Conservation (phyloP, 2,329 filamentous ascomycete genomes). For the Xylariaceae sp. region DNA sequence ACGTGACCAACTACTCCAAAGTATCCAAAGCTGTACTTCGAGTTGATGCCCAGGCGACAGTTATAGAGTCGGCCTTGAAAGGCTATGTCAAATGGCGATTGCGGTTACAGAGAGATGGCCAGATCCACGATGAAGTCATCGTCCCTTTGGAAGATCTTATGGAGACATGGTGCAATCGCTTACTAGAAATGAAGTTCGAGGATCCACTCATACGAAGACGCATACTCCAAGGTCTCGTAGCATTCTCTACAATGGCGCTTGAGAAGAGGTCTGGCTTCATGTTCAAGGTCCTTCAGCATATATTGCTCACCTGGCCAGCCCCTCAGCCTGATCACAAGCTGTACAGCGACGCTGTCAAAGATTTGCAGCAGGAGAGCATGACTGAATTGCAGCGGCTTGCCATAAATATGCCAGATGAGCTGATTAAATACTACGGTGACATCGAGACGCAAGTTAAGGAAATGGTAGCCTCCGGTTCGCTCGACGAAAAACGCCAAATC, state of each 20-base stretch:
- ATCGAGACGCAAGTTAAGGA: conserved; percentile 80
- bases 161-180: conserved; percentile 67
- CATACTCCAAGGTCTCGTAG: conserved; percentile 75
- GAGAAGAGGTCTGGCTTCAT: conserved; percentile 77
- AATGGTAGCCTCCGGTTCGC: conserved; percentile 65
- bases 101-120: conserved; percentile 11
- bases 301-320: conserved; percentile 76
- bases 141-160: conserved; percentile 59
- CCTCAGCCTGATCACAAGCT: conserved; percentile 65
- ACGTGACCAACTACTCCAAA: conserved; percentile 61
- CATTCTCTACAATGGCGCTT: conserved; percentile 76
- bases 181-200: conserved; percentile 70
- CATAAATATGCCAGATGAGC: conserved; percentile 84
- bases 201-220: conserved; percentile 82
- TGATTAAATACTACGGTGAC: conserved; percentile 82
- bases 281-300: conserved; percentile 84
- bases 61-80: conserved; percentile 83
- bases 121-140: conserved; percentile 40
- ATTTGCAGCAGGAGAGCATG: conserved; percentile 79
- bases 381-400: conserved; percentile 85
- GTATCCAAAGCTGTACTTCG: conserved; percentile 68
- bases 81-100: conserved; percentile 78
- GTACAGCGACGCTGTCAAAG: conserved; percentile 86
- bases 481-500: conserved; percentile 79
- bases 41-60: conserved; percentile 84